A percentile compares a stretch with the other conserved stretches of the same genome.
Conservation (phyloP, 345 rosid species). For the Raphanus sativus region DNA sequence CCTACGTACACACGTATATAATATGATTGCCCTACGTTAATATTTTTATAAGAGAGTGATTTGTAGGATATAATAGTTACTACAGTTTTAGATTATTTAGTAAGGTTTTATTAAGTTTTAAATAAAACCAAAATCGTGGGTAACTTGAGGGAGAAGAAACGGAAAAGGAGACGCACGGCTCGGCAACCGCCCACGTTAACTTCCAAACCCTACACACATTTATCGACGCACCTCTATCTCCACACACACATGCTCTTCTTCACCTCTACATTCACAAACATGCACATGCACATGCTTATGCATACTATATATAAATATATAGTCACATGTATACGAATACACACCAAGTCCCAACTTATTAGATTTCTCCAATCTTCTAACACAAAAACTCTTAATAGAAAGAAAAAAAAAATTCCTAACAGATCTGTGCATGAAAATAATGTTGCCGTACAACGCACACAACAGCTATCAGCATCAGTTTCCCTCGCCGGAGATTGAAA, state of each 20-base stretch:
- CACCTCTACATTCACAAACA: constrained; percentile 9
- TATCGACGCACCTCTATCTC: constrained; percentile 33
- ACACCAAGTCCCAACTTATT: constrained; percentile 22
- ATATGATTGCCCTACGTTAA: constrained; percentile 7
- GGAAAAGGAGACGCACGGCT: constrained; percentile 45
- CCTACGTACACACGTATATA: constrained; percentile 14
- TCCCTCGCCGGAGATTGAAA: constrained; percentile 31
- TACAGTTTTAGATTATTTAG: not conserved
- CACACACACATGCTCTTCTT: constrained; percentile 46
- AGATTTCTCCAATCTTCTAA: constrained; percentile 7
- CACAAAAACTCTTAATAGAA: not conserved
- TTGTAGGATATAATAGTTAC: not conserved
- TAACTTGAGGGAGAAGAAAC: constrained; percentile 36
- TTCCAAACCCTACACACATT: constrained; percentile 23
- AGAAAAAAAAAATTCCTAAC: not conserved
- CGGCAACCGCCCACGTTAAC: constrained; percentile 72
- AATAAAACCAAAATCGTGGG: constrained; percentile 12
- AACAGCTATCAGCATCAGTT: constrained; percentile 32
- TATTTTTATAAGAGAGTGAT: not conserved
- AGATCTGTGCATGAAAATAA: not conserved
- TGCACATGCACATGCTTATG: constrained; percentile 3
- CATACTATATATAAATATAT: not conserved
- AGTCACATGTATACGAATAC: constrained; percentile 16
- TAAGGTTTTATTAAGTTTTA: not conserved
- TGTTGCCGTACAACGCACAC: constrained; percentile 33